These are phyloP conservation scores for Citrus trifoliata DNA, from an alignment of 345 rosid species.

Conservation along the genomic window DNA sequence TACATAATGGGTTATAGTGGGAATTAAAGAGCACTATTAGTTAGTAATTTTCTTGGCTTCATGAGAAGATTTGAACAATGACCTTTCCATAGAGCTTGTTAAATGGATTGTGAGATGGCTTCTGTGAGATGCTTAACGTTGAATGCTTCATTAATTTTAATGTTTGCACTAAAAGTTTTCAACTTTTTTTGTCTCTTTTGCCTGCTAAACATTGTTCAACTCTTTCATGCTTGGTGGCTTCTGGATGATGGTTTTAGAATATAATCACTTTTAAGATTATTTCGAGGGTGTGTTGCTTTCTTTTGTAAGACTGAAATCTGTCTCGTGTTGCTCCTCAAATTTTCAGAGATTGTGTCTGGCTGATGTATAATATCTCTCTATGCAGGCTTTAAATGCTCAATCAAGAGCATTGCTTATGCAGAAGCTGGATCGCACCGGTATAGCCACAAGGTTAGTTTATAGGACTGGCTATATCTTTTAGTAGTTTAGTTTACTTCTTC, in stretches of 20 bases:
- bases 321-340: background rate
- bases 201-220: background rate
- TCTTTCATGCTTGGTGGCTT: background rate
- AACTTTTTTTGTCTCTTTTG: background rate
- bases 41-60: background rate
- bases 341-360: background rate
- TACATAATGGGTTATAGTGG: background rate
- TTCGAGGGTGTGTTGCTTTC: background rate
- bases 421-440: constrained; percentile 90
- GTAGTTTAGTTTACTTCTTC: background rate
- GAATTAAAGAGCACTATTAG: background rate
- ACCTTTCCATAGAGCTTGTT: background rate
- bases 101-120: background rate
- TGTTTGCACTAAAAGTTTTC: background rate
- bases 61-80: background rate
- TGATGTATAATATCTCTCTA: background rate
- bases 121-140: background rate
- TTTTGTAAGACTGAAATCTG: background rate
- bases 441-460: constrained; percentile 59
- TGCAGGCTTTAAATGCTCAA: constrained; percentile 85
- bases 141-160: background rate
- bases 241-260: background rate
- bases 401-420: constrained; percentile 84
- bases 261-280: background rate
- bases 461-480: background rate